phyloP scores from a whole-genome alignment of 495 filamentous ascomycete genomes.

The Pyronema omphalodes region DNA sequence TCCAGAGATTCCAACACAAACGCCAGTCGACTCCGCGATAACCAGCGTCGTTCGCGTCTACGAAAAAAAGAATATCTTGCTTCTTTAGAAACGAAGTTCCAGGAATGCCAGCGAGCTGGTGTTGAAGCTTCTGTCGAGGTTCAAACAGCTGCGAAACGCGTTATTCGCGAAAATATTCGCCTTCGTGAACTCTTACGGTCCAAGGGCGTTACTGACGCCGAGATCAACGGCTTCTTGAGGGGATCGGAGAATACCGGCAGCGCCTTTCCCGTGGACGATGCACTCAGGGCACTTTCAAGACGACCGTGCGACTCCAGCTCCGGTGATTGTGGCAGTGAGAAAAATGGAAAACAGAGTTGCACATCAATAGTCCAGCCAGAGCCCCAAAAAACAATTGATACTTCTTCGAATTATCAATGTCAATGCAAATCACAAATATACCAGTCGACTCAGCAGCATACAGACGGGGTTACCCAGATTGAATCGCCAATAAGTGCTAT shows the following conservation, averaged over 20 bases:
- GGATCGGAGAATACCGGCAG: not conserved
- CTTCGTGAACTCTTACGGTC: constrained; percentile 33
- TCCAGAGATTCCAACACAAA: constrained; percentile 7
- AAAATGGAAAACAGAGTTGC: not conserved
- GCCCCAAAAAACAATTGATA: not conserved
- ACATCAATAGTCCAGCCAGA: not conserved
- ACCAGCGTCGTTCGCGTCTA: constrained; percentile 63
- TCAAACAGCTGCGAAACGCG: constrained; percentile 42
- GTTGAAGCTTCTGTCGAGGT: constrained; percentile 41
- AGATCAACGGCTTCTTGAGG: constrained; percentile 23
- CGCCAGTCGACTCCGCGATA: constrained; percentile 45
- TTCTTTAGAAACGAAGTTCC: constrained; percentile 47
- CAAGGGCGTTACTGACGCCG: constrained; percentile 29
- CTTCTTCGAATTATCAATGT: no score
- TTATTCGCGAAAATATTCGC: constrained; percentile 43
- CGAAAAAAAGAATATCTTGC: constrained; percentile 56
- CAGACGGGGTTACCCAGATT: not conserved
- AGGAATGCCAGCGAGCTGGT: constrained; percentile 38
- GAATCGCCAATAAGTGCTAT: not conserved
- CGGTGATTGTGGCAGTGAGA: not conserved
- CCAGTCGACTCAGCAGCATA: not conserved
- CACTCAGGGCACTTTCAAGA: not conserved
- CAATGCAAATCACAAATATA: no score
- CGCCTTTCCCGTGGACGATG: not conserved
- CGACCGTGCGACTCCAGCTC: not conserved